Conservation (phyloP, 257 asterid species). For the Ehretia macrophylla region DNA sequence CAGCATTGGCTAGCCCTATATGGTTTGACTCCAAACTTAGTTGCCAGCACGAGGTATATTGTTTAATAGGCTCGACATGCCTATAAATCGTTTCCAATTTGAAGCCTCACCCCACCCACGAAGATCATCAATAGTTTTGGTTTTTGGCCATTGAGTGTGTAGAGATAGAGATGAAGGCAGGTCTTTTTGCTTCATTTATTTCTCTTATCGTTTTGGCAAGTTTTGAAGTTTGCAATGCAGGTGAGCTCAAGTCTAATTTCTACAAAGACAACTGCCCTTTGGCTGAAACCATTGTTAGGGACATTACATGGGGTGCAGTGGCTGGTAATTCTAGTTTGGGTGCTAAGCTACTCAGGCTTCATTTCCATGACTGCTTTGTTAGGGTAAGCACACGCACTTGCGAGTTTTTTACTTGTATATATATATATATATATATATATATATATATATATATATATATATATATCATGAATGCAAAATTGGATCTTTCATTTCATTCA, state of each 20-base stretch:
- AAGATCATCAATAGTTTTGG: not conserved
- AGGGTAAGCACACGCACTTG: constrained; percentile 22
- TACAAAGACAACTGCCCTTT: constrained; percentile 6
- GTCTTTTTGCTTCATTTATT: not conserved
- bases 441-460: too few relatives aligned
- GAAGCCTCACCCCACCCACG: not conserved
- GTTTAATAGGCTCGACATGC: not conserved
- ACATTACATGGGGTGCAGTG: constrained; percentile 20
- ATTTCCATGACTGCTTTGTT: constrained; percentile 39
- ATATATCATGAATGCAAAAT: too few relatives aligned
- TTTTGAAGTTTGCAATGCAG: not conserved
- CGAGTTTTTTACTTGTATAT: too few relatives aligned
- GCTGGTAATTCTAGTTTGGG: constrained; percentile 11
- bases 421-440: too few relatives aligned
- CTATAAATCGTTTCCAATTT: not conserved
- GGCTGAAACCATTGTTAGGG: constrained; percentile 21
- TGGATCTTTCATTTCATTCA: too few relatives aligned
- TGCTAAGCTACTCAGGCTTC: constrained; percentile 31
- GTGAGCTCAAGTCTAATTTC: not conserved
- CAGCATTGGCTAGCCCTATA: too few relatives aligned
- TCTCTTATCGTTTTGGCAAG: constrained; percentile 2
- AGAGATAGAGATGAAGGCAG: not conserved
- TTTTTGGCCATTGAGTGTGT: too few relatives aligned
- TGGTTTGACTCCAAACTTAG: too few relatives aligned
- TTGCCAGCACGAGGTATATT: too few relatives aligned